Conservation (phyloP, 2,329 filamentous ascomycete genomes). For the Harringtonia aguacate region DNA sequence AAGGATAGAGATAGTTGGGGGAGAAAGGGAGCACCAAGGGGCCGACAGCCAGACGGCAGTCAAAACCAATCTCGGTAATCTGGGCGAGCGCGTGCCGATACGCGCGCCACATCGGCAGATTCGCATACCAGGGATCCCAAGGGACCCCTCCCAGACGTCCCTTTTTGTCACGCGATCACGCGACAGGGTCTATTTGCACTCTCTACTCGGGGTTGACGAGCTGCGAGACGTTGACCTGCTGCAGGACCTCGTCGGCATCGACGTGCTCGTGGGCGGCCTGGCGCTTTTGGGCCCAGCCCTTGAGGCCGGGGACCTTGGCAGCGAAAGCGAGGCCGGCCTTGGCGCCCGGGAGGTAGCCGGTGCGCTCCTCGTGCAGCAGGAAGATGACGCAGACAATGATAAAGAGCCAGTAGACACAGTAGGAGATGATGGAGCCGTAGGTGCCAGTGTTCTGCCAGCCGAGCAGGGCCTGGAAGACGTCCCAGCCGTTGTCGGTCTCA, state of each 20-base stretch:
- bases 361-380: conserved; percentile 57
- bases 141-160: too few species aligned
- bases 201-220: conserved; percentile 1
- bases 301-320: conserved; percentile 8
- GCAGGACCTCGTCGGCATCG: conserved; percentile 8
- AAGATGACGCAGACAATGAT: conserved; percentile 34
- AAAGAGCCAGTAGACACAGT: conserved; percentile 78
- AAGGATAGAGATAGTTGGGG: too few species aligned
- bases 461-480: conserved; percentile 75
- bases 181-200: too few species aligned
- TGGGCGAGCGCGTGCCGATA: too few species aligned
- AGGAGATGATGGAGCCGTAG: conserved; percentile 76
- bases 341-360: conserved; percentile 34
- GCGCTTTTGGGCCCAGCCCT: conserved; percentile 12
- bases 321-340: conserved; percentile 4
- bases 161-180: too few species aligned
- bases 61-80: too few species aligned
- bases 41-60: too few species aligned
- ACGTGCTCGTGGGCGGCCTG: conserved; percentile 8
- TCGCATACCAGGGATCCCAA: too few species aligned
- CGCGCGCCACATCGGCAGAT: too few species aligned
- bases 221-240: conserved; percentile 9
- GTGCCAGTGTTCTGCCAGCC: conserved; percentile 87
- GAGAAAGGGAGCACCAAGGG: too few species aligned
- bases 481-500: conserved; percentile 66